phyloP scores from a whole-genome alignment of 371 early-diverging fungal genomes.

The Mucor saturninus region DNA sequence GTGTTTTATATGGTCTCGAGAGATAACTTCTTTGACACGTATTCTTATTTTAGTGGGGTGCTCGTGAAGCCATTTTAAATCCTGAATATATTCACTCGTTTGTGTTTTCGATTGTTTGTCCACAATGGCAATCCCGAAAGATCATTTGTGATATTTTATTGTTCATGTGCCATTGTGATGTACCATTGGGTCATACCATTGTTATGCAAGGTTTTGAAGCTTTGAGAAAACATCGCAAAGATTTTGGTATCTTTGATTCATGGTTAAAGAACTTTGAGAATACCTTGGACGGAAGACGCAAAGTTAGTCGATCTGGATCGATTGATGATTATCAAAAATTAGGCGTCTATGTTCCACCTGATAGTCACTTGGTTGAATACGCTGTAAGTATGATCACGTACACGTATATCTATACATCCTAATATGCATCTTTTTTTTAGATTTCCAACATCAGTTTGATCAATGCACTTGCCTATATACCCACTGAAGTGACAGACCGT shows the following conservation, averaged over 20 bases:
- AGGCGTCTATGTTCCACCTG: conserved; percentile 58
- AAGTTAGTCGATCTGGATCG: conserved; percentile 65
- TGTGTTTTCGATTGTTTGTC: conserved; percentile 73
- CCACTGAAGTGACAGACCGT: conserved; percentile 73
- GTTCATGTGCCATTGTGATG: conserved; percentile 78
- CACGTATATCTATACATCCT: not conserved
- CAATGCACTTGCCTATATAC: conserved; percentile 73
- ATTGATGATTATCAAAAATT: conserved; percentile 65
- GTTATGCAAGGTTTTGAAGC: conserved; percentile 62
- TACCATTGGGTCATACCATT: conserved; percentile 67
- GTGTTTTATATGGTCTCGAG: not conserved
- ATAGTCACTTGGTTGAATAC: conserved; percentile 73
- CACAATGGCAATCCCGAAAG: conserved; percentile 70
- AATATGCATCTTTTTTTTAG: conserved; percentile 23
- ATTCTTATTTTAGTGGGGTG: conserved; percentile 60
- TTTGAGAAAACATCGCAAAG: conserved; percentile 50
- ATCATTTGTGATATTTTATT: conserved; percentile 75
- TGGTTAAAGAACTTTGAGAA: conserved; percentile 77
- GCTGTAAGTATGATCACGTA: conserved; percentile 42
- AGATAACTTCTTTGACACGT: not conserved
- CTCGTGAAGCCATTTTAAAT: conserved; percentile 69
- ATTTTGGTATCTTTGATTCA: conserved; percentile 68
- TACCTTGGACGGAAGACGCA: conserved; percentile 72
- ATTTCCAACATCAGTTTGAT: conserved; percentile 76
- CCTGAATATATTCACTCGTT: conserved; percentile 67